Evolutionary conservation across 23 red algal genomes (phyloP).

Genomic region (Agarophyton chilense): DNA sequence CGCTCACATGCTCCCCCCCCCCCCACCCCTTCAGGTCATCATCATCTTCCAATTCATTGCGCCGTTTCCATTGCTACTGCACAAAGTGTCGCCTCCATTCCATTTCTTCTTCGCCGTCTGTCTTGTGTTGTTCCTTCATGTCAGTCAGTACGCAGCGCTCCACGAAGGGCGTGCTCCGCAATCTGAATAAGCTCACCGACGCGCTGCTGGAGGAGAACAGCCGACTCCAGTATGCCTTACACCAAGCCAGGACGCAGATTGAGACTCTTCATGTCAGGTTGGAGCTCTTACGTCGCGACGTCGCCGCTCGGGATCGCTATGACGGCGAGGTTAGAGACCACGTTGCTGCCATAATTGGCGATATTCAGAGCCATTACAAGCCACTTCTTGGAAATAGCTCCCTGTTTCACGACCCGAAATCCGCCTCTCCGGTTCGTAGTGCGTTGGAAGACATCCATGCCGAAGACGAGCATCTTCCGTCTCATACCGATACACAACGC

Average conservation of each 20-base stretch:
- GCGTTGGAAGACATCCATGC: constrained; percentile 1
- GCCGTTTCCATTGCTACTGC: no score
- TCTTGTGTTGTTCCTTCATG: constrained; percentile 9
- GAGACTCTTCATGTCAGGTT: not conserved
- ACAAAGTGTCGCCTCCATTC: no score
- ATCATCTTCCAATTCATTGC: no score
- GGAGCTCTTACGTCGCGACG: constrained; percentile 22
- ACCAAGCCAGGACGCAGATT: constrained; percentile 2
- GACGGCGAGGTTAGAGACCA: constrained; percentile 21
- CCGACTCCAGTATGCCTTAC: not conserved
- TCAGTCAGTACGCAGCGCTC: constrained; percentile 13
- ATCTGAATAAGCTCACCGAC: constrained; percentile 11
- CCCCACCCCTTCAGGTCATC: no score
- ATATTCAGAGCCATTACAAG: constrained; percentile 7
- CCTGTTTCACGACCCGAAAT: not conserved
- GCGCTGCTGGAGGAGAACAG: constrained; percentile 25
- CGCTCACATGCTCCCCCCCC: no score
- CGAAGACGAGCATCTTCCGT: not conserved
- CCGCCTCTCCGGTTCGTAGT: not conserved
- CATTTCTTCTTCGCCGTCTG: no score
- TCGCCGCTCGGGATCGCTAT: constrained; percentile 20
- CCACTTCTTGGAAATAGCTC: not conserved
- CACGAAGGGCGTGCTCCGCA: constrained; percentile 27
- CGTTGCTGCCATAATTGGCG: constrained; percentile 17
- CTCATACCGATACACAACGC: not conserved